Evolutionary conservation across 73 alveolate species (phyloP).

Genomic region (Tetrahymena malaccensis): DNA sequence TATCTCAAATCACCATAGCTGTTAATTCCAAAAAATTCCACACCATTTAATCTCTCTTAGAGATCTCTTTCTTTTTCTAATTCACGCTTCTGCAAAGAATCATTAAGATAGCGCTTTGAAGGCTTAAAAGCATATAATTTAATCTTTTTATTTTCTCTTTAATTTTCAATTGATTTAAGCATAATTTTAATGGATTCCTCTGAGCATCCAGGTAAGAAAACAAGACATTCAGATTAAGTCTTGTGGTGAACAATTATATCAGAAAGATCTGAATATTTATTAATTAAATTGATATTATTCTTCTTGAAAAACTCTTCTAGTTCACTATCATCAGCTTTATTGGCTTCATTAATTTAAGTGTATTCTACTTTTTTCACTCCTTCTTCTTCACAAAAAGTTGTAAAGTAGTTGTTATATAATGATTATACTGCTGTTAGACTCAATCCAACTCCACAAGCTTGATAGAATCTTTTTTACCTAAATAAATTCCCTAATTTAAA

Average conservation of each 20-base stretch:
- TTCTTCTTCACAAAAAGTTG: not conserved
- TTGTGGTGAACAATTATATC: not conserved
- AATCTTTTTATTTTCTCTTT: not conserved
- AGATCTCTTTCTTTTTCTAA: not conserved
- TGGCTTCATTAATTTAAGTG: not conserved
- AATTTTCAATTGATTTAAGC: not conserved
- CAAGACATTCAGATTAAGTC: not conserved
- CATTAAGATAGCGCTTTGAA: not conserved
- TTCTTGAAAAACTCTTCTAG: not conserved
- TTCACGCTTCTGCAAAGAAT: not conserved
- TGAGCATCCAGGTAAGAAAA: not conserved
- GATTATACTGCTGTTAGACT: not conserved
- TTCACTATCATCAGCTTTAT: not conserved
- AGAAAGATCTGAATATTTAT: not conserved
- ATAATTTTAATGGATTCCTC: not conserved
- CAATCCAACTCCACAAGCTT: not conserved
- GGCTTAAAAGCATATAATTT: not conserved
- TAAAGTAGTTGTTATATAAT: not conserved
- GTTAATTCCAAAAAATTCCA: not conserved
- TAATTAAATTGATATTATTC: not conserved
- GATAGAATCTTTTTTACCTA: not conserved
- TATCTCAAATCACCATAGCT: not conserved
- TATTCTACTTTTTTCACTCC: not conserved
- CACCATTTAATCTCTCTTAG: not conserved
- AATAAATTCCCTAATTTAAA: not conserved